These are phyloP conservation scores for Barnettozyma wickerhamii DNA, from an alignment of 805 yeast species.

Conservation along the genomic window DNA sequence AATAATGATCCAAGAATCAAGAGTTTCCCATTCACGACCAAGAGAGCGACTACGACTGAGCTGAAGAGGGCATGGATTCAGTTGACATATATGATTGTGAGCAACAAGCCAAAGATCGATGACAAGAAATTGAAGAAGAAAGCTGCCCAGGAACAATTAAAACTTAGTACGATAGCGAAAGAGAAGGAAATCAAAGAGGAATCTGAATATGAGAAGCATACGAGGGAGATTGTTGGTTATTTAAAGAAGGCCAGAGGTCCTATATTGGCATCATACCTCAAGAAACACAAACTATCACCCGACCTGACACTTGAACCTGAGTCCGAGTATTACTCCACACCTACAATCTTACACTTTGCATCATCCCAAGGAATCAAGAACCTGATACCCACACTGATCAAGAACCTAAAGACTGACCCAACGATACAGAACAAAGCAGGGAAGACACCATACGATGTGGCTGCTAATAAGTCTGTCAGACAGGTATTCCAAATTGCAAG, in stretches of 20 bases:
- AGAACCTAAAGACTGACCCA: conserved; percentile 69
- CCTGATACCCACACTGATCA: conserved; percentile 57
- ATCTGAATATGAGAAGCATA: conserved; percentile 41
- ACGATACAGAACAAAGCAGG: conserved; percentile 46
- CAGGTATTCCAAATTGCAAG: conserved; percentile 69
- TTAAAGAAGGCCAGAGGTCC: conserved; percentile 78
- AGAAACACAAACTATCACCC: conserved; percentile 49
- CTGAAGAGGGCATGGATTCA: conserved; percentile 81
- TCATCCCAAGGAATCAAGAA: conserved; percentile 61
- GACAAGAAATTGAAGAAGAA: conserved; percentile 26
- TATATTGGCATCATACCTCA: conserved; percentile 56
- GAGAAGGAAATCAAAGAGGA: conserved; percentile 18
- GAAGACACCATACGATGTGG: conserved; percentile 66
- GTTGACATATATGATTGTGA: conserved; percentile 53
- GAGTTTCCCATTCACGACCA: conserved; percentile 83
- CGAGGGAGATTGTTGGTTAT: conserved; percentile 53
- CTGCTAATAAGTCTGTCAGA: conserved; percentile 41
- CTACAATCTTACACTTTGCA: conserved; percentile 79
- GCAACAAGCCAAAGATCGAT: conserved; percentile 48
- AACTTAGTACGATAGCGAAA: conserved; percentile 25
- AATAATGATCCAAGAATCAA: conserved; percentile 58
- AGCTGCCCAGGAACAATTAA: conserved; percentile 28
- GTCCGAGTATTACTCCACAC: conserved; percentile 46
- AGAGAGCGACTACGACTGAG: conserved; percentile 79
- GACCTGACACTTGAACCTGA: conserved; percentile 56